Evolutionary conservation across 352 stramenopile genomes (phyloP), one percentile per base, ranked within the genome.

Genomic region (Globisporangium camurandrum): DNA sequence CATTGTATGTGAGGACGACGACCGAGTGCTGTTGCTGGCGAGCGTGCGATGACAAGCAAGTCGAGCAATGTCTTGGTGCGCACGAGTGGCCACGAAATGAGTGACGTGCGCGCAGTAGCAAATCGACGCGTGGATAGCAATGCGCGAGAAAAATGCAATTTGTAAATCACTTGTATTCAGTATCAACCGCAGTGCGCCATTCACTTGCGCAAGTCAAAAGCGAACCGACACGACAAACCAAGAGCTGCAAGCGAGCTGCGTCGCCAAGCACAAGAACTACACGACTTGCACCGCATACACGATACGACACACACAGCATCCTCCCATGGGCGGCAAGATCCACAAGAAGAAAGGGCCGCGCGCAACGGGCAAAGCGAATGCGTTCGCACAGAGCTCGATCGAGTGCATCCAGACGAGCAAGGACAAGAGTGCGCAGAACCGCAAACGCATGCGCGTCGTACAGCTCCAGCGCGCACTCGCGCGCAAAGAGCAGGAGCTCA

Each of bases 401-500:
- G 58, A 88, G 33, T 75, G 48, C 40, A 85, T 83, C 57, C 62
- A 86, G 59, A 63, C 58, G 31, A 80, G 60, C 39, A 66, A 69
- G 34, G 79, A 88, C 46, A 86, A 79, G 57, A 84, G 84, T 46
- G 59, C 64, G 34, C 66, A 81, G 49, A 84, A 73, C 38, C 75
- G 78, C 9, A 72, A 66, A 46, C 80, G 83, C 24, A 77, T 93
- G 77, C 79, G 80, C 49, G 78, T 93, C 26, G 70, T 88, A 45
- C 80, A 93, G 61, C 58, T 91, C 24, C 80, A 93, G 58, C 77
- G 83, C 37, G 56, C 60, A n/a, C 64, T 88, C 34, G 76, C 90
- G 30, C 69, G 69, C 31, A 81, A 92, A 51, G 58, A 88, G 57
- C 64, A 81, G 28, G 62, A 83, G 53, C 53, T 93, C 44, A 66